A percentile compares a stretch with the other conserved stretches of the same genome.
phyloP scores from a whole-genome alignment of 805 yeast genomes.

The Candida nonsorbophila region DNA sequence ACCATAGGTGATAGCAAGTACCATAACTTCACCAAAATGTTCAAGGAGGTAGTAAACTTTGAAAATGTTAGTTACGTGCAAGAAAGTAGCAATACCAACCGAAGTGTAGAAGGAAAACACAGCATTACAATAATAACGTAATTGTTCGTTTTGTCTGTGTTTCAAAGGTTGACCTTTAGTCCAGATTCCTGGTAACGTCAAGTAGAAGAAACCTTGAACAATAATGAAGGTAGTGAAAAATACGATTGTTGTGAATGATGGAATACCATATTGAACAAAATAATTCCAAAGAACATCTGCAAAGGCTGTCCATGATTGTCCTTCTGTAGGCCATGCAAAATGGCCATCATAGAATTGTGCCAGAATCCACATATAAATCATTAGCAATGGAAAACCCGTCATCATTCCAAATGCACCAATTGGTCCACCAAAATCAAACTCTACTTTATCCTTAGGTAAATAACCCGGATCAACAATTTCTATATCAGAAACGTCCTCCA shows the following conservation, averaged over 20 bases:
- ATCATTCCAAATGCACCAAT: conserved; percentile 88
- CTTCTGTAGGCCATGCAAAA: conserved; percentile 61
- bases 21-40: conserved; percentile 86
- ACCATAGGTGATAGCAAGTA: conserved; percentile 82
- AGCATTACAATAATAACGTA: conserved; percentile 93
- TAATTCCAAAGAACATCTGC: conserved; percentile 34
- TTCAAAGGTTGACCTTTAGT: conserved; percentile 90
- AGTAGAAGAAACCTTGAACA: conserved; percentile 69
- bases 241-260: conserved; percentile 57
- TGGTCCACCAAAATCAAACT: conserved; percentile 92
- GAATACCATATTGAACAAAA: conserved; percentile 51
- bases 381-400: conserved; percentile 83
- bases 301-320: conserved; percentile 51
- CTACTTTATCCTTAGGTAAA: conserved; percentile 46
- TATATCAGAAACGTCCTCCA: conserved; percentile 1
- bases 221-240: conserved; percentile 67
- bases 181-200: conserved; percentile 88
- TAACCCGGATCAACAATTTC: conserved; percentile 16
- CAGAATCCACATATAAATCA: conserved; percentile 96
- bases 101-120: conserved; percentile 75
- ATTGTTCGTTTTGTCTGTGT: conserved; percentile 72
- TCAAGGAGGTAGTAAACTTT: conserved; percentile 72
- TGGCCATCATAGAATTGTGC: conserved; percentile 74
- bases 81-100: conserved; percentile 47
- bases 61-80: conserved; percentile 75